Evolutionary conservation across 129 eudicot species (phyloP).

Genomic region (Solidago caesia): DNA sequence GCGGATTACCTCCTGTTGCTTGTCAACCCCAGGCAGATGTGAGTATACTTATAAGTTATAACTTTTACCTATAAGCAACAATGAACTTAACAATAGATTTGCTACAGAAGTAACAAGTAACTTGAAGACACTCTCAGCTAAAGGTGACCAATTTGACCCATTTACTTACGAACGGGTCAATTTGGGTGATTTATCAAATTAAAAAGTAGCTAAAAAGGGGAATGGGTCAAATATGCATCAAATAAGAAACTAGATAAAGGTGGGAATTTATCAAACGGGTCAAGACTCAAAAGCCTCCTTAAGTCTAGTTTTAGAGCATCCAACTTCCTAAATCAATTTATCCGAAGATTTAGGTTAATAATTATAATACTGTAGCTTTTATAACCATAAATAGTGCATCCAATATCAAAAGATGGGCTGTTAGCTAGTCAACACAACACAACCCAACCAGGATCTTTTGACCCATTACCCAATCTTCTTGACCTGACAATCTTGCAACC

Average conservation of each 20-base stretch:
- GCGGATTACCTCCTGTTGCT: not conserved
- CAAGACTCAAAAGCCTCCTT: not conserved
- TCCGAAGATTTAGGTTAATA: not conserved
- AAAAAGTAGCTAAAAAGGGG: no score
- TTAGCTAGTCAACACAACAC: not conserved
- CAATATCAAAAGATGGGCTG: not conserved
- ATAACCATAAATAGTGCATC: not conserved
- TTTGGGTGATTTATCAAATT: not conserved
- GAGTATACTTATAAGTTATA: slow-evolving; percentile 10
- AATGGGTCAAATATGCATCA: not conserved
- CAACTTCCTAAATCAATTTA: not conserved
- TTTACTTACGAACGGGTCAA: not conserved
- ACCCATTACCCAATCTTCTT: no score
- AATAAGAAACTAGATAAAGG: not conserved
- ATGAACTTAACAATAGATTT: not conserved
- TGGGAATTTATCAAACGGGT: not conserved
- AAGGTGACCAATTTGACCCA: not conserved
- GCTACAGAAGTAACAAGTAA: not conserved
- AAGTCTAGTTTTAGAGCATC: not conserved
- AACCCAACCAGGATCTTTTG: not conserved
- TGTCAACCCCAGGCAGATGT: slow-evolving; percentile 1
- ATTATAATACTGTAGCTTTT: not conserved
- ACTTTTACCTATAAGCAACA: not conserved
- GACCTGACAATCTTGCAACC: no score
- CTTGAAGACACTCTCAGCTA: not conserved